Percentiles rank a stretch among this genome's conserved stretches.
phyloP scores from a whole-genome alignment of 2,329 filamentous ascomycete species.

The Claviceps citrina region DNA sequence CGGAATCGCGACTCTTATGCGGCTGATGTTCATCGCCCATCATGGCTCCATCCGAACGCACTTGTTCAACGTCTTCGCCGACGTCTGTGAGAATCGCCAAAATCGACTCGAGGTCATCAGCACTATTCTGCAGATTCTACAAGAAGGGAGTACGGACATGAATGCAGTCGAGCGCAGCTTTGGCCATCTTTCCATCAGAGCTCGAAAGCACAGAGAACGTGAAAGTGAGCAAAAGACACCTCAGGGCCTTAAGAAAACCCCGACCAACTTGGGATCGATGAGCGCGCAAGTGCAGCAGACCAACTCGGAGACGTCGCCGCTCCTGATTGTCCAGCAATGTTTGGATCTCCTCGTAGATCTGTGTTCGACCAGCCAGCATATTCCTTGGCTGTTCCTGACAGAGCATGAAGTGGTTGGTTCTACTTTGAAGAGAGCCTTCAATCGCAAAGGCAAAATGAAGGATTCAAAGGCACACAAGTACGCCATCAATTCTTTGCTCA shows the following conservation, averaged over 20 bases:
- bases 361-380: conserved; percentile 69
- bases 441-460: conserved; percentile 76
- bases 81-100: conserved; percentile 92
- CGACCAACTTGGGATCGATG: conserved; percentile 40
- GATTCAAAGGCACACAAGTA: conserved; percentile 74
- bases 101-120: conserved; percentile 89
- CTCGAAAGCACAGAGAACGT: conserved; percentile 61
- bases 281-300: conserved; percentile 28
- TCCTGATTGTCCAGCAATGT: conserved; percentile 93
- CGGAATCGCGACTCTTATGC: conserved; percentile 84
- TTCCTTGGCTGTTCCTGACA: conserved; percentile 81
- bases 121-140: conserved; percentile 79
- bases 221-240: conserved; percentile 56
- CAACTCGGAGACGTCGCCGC: conserved; percentile 77
- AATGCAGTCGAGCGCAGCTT: conserved; percentile 92
- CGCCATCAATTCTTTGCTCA: conserved; percentile 79
- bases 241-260: conserved; percentile 59
- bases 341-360: conserved; percentile 72
- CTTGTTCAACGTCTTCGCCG: conserved; percentile 73
- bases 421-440: conserved; percentile 59
- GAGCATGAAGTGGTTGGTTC: conserved; percentile 70
- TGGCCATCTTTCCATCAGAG: conserved; percentile 77
- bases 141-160: conserved; percentile 88
- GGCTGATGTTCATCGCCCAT: conserved; percentile 96
- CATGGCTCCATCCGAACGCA: conserved; percentile 72